These are phyloP conservation scores for Eucalyptus leucophloia DNA, from an alignment of 345 rosid genomes.

Conservation along the genomic window DNA sequence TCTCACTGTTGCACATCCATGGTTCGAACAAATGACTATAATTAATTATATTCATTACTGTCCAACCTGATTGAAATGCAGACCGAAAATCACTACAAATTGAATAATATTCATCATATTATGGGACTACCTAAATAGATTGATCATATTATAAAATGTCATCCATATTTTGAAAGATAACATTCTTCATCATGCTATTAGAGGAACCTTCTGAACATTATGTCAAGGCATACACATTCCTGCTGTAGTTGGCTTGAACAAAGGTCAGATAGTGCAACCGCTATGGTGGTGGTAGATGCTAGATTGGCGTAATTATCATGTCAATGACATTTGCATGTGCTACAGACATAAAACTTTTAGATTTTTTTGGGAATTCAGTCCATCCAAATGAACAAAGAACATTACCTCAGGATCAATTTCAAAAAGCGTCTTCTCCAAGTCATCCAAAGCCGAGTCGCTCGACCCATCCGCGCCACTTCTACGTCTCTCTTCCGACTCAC, in stretches of 20 bases:
- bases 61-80: background rate
- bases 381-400: background rate
- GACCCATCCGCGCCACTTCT: constrained; percentile 9
- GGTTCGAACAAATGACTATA: background rate
- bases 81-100: background rate
- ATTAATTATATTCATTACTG: background rate
- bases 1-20: background rate
- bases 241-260: background rate
- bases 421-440: constrained; percentile 37
- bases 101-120: background rate
- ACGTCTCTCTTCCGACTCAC: constrained; percentile 31
- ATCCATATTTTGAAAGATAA: background rate
- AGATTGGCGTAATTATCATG: background rate
- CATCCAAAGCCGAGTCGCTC: constrained; percentile 6
- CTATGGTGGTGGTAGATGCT: background rate
- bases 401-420: constrained; percentile 79
- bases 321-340: background rate
- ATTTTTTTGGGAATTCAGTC: background rate
- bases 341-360: background rate
- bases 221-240: background rate
- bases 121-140: background rate
- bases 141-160: background rate
- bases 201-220: background rate
- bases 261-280: background rate
- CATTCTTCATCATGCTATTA: background rate